Evolutionary conservation across 768 basidiomycete genomes (phyloP).

Genomic region (Fomitopsis serialis): DNA sequence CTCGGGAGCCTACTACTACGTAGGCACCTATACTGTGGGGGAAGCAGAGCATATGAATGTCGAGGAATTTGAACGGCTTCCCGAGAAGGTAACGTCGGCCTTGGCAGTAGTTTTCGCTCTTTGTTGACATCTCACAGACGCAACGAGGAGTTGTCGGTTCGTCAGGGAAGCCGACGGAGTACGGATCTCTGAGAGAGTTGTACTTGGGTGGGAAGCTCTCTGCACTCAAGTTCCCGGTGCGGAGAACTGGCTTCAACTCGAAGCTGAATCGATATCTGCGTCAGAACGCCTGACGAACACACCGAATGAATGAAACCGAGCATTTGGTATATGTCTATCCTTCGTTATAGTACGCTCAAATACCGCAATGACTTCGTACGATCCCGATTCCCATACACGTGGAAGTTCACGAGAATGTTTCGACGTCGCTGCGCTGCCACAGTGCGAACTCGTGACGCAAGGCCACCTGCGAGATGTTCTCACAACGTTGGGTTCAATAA

Average conservation of each 20-base stretch:
- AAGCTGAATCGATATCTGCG: background rate
- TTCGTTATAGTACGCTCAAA: no score
- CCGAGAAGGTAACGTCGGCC: background rate
- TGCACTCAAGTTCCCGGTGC: conserved; percentile 1
- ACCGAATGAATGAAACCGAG: no score
- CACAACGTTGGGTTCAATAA: no score
- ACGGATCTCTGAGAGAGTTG: background rate
- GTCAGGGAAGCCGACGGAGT: background rate
- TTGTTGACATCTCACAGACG: background rate
- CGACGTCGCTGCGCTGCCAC: no score
- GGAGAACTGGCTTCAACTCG: background rate
- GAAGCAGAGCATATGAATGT: background rate
- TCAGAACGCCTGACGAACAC: background rate
- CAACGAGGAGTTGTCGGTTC: background rate
- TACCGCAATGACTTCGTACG: no score
- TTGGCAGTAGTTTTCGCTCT: background rate
- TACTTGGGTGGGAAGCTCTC: background rate
- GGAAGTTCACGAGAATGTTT: no score
- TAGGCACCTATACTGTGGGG: conserved; percentile 1
- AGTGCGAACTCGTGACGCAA: no score
- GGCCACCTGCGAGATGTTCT: no score
- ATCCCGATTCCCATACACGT: no score
- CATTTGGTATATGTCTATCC: no score
- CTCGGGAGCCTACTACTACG: conserved; percentile 4
- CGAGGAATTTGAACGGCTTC: conserved; percentile 2